These are phyloP conservation scores for Viola pubescens DNA, from an alignment of 441 rosid species.

Conservation along the genomic window DNA sequence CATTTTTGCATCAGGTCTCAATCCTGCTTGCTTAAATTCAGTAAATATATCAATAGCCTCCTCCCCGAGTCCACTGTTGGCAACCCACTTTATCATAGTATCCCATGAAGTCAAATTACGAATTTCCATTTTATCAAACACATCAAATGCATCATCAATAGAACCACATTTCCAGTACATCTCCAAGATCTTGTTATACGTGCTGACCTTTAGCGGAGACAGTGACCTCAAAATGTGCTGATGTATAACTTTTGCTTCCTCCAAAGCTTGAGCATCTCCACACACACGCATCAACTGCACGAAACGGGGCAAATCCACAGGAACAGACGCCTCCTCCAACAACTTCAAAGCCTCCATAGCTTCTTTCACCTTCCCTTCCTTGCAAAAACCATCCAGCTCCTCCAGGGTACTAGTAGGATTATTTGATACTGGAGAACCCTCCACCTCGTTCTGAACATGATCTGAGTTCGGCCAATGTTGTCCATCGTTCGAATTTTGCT, in stretches of 20 bases:
- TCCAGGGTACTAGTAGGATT: conserved; percentile 19
- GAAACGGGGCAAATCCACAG: conserved; percentile 41
- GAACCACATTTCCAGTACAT: conserved; percentile 66
- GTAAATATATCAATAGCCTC: conserved; percentile 68
- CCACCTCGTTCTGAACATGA: conserved; percentile 7
- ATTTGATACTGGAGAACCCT: conserved; percentile 19
- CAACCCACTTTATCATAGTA: conserved; percentile 55
- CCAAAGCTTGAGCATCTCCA: conserved; percentile 48
- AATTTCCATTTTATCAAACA: conserved; percentile 48
- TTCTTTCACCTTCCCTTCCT: conserved; percentile 51
- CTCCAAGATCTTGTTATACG: conserved; percentile 43
- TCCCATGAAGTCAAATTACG: conserved; percentile 56
- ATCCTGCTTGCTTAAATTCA: conserved; percentile 56
- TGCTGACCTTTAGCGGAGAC: conserved; percentile 32
- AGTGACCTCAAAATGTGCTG: conserved; percentile 30
- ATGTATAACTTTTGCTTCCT: conserved; percentile 61
- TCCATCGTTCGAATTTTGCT: conserved; percentile 11
- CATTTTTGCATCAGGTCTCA: conserved; percentile 47
- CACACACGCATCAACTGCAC: conserved; percentile 49
- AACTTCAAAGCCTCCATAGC: conserved; percentile 39
- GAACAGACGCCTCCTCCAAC: conserved; percentile 32
- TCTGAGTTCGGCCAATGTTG: conserved; percentile 10
- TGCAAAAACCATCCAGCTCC: conserved; percentile 46
- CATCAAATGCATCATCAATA: conserved; percentile 35
- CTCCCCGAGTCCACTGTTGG: conserved; percentile 66